Conservation (phyloP, 1,284 basidiomycete genomes). For the Fomes fomentarius region DNA sequence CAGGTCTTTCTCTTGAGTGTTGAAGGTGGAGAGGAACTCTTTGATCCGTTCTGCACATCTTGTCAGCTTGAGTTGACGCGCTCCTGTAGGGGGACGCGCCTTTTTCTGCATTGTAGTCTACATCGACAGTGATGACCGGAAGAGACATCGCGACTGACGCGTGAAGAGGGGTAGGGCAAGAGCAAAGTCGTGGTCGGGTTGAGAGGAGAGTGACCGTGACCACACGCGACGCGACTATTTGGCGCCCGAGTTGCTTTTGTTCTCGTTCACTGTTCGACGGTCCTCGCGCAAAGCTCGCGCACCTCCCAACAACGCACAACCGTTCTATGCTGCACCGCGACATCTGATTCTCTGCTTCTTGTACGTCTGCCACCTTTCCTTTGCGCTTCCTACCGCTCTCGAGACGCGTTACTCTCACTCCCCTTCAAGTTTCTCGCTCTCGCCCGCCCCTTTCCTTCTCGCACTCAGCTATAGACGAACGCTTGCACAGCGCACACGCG, state of each 20-base stretch:
- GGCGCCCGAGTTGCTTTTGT: background rate
- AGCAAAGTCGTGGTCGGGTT: slow-evolving; percentile 1
- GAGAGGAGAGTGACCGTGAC: slow-evolving; percentile 17
- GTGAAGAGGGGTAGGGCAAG: slow-evolving; percentile 9
- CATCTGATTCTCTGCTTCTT: no score
- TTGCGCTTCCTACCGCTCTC: no score
- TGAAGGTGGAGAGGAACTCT: slow-evolving; percentile 70
- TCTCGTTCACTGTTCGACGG: background rate
- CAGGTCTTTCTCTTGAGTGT: slow-evolving; percentile 68
- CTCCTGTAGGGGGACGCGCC: slow-evolving; percentile 25
- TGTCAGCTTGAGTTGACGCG: slow-evolving; percentile 11
- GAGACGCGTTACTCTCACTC: no score
- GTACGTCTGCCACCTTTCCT: no score
- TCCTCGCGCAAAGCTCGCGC: no score
- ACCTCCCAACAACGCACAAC: no score
- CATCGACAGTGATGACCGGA: slow-evolving; percentile 49
- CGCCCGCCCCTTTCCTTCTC: no score
- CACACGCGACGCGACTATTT: slow-evolving; percentile 20
- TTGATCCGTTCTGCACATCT: slow-evolving; percentile 62
- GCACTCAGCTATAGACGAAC: no score
- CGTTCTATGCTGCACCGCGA: no score
- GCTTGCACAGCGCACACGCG: no score
- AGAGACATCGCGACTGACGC: slow-evolving; percentile 43
- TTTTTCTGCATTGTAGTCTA: slow-evolving; percentile 54
- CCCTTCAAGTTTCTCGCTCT: no score